Evolutionary conservation across 2,329 filamentous ascomycete species (phyloP).

Genomic region (Phyllosticta ampelicida): DNA sequence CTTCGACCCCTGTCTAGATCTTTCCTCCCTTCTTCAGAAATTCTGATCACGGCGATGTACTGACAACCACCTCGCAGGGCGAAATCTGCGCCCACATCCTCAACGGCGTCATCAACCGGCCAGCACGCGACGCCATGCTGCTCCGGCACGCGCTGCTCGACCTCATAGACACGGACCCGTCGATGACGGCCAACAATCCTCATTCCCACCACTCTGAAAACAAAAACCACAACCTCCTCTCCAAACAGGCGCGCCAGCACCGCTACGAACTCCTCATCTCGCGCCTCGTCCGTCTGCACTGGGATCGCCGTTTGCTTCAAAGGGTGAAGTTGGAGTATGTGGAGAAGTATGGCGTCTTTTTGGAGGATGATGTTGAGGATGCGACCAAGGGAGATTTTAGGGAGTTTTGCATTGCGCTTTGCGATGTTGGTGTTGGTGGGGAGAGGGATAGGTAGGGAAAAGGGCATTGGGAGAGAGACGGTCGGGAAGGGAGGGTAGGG

Average conservation of each 20-base stretch:
- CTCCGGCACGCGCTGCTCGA: constrained; percentile 75
- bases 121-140: constrained; percentile 82
- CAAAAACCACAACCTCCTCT: constrained; percentile 14
- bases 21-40: neutral
- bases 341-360: constrained; percentile 60
- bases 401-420: constrained; percentile 59
- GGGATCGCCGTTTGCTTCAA: constrained; percentile 75
- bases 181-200: constrained; percentile 13
- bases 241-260: constrained; percentile 35
- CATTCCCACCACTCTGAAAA: constrained; percentile 17
- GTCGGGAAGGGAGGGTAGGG: too few species aligned
- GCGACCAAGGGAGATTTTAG: constrained; percentile 69
- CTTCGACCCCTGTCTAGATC: neutral
- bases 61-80: constrained; percentile 46
- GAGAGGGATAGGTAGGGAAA: neutral
- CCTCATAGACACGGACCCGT: constrained; percentile 28
- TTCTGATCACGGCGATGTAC: too few species aligned
- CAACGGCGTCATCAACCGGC: constrained; percentile 92
- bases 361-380: constrained; percentile 69
- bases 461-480: too few species aligned
- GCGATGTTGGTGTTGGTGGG: constrained; percentile 18
- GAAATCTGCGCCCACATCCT: constrained; percentile 91
- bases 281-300: constrained; percentile 79
- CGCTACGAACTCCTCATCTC: constrained; percentile 82
- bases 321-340: constrained; percentile 70